phyloP scores from a whole-genome alignment of 371 early-diverging fungal genomes.

The Circinella minor region DNA sequence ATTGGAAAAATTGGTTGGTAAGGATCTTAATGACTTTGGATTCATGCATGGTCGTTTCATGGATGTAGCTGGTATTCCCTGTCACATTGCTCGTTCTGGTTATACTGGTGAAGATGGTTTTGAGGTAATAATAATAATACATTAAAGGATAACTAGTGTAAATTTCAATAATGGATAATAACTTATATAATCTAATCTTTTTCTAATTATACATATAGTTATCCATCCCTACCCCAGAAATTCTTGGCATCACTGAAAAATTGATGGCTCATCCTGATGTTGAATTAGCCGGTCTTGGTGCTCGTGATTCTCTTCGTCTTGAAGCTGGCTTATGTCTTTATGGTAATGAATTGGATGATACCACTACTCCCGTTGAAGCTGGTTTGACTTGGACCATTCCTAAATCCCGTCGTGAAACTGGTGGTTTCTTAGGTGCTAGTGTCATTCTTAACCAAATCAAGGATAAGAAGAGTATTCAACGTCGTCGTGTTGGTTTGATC shows the following conservation, averaged over 20 bases:
- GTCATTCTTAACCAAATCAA: constrained; percentile 87
- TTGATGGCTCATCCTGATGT: constrained; percentile 81
- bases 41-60: constrained; percentile 89
- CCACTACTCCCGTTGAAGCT: constrained; percentile 92
- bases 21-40: constrained; percentile 68
- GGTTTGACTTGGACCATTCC: constrained; percentile 95
- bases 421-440: constrained; percentile 94
- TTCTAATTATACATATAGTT: constrained; percentile 52
- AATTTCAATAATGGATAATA: no score
- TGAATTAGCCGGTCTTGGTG: constrained; percentile 94
- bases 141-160: not conserved
- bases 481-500: constrained; percentile 89
- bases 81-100: constrained; percentile 94
- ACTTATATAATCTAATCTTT: not conserved
- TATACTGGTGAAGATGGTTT: constrained; percentile 99
- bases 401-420: constrained; percentile 88
- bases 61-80: constrained; percentile 78
- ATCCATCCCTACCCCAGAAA: constrained; percentile 78
- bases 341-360: constrained; percentile 94
- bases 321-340: constrained; percentile 98
- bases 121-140: constrained; percentile 64
- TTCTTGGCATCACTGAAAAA: constrained; percentile 68
- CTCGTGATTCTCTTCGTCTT: constrained; percentile 92
- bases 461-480: constrained; percentile 65
- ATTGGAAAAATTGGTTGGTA: constrained; percentile 56